phyloP scores from a whole-genome alignment of 176 grass and related monocot genomes.

The Zoysia japonica region DNA sequence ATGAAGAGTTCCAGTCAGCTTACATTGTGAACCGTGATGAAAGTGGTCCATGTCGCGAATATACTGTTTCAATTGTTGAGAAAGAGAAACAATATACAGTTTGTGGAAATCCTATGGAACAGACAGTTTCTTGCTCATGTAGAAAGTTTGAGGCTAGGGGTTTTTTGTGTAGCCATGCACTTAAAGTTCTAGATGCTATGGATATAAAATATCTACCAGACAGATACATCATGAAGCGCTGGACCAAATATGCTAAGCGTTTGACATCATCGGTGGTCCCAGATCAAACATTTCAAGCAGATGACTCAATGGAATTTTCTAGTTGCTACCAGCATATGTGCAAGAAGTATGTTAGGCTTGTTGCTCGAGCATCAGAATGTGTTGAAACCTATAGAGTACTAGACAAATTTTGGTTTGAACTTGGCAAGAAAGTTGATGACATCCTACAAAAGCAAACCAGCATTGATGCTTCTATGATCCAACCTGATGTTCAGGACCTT shows the following conservation, averaged over 20 bases:
- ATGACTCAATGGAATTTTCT: slow-evolving; percentile 44
- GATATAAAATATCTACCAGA: slow-evolving; percentile 59
- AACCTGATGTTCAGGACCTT: slow-evolving; percentile 36
- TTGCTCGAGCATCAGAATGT: slow-evolving; percentile 59
- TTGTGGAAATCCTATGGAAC: slow-evolving; percentile 55
- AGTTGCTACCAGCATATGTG: slow-evolving; percentile 54
- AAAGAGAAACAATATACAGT: slow-evolving; percentile 56
- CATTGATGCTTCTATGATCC: slow-evolving; percentile 32
- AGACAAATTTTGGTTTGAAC: slow-evolving; percentile 44
- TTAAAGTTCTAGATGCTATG: slow-evolving; percentile 66
- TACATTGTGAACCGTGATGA: slow-evolving; percentile 57
- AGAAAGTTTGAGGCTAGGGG: slow-evolving; percentile 59
- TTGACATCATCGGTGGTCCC: slow-evolving; percentile 19
- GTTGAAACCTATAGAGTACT: slow-evolving; percentile 51
- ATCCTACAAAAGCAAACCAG: slow-evolving; percentile 51
- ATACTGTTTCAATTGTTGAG: slow-evolving; percentile 51
- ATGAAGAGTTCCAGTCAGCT: slow-evolving; percentile 71
- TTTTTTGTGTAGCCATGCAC: slow-evolving; percentile 54
- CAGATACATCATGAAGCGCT: slow-evolving; percentile 56
- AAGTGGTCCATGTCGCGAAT: slow-evolving; percentile 41
- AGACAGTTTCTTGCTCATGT: slow-evolving; percentile 53
- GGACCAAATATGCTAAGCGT: slow-evolving; percentile 57
- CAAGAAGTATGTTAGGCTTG: slow-evolving; percentile 55
- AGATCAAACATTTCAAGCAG: slow-evolving; percentile 33
- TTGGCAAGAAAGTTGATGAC: slow-evolving; percentile 52